These are phyloP conservation scores for Dryadomyces quercus-mongolicae DNA, from an alignment of 2,329 filamentous ascomycete species.

Conservation along the genomic window DNA sequence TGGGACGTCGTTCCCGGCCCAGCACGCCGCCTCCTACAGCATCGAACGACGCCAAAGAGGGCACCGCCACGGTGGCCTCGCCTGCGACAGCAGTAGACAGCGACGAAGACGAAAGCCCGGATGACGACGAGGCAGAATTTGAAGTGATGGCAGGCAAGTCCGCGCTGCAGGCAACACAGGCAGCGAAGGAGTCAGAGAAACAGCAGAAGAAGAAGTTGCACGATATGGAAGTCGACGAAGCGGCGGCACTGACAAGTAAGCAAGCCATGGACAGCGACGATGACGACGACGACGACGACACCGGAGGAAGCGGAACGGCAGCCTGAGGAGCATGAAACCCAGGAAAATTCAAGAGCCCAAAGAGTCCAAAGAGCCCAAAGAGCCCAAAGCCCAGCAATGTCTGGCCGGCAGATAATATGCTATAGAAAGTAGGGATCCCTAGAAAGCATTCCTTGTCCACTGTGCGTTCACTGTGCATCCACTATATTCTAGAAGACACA, in stretches of 20 bases:
- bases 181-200: slow-evolving; percentile 30
- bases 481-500: neutral
- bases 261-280: slow-evolving; percentile 19
- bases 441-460: too few relatives aligned
- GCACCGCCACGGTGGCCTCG: neutral
- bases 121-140: slow-evolving; percentile 29
- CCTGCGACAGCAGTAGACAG: slow-evolving; percentile 16
- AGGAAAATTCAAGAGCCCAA: neutral
- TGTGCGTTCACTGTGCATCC: neutral
- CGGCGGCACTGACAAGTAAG: slow-evolving; percentile 29
- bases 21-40: slow-evolving; percentile 5
- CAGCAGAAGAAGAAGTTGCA: slow-evolving; percentile 42
- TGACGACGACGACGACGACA: slow-evolving; percentile 32
- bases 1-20: slow-evolving; percentile 10
- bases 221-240: slow-evolving; percentile 48
- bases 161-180: slow-evolving; percentile 30
- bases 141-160: slow-evolving; percentile 26
- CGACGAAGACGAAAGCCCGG: slow-evolving; percentile 33
- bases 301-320: slow-evolving; percentile 25
- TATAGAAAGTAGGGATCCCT: too few relatives aligned
- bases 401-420: too few relatives aligned
- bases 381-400: neutral
- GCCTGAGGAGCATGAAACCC: neutral
- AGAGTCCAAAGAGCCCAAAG: neutral
- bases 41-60: neutral